These are phyloP conservation scores for Aspergillus wentii DNA, from an alignment of 495 filamentous ascomycete species.

Conservation along the genomic window DNA sequence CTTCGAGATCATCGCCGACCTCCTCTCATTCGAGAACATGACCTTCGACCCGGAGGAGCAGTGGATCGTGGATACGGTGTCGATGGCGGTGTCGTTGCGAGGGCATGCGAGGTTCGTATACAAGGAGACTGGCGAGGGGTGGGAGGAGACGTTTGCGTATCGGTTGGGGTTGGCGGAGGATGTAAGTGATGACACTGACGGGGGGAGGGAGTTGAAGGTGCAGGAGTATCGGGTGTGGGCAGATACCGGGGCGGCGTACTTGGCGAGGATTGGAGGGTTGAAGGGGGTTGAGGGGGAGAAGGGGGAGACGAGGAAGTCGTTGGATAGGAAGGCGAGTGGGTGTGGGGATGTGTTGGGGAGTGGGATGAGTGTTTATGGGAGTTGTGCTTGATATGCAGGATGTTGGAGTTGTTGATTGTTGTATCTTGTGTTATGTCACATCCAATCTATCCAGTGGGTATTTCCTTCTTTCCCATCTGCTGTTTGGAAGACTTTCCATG, in stretches of 20 bases:
- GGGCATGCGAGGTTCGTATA: slow-evolving; percentile 48
- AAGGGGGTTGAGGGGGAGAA: slow-evolving; percentile 7
- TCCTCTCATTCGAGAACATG: slow-evolving; percentile 44
- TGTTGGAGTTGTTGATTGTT: no score
- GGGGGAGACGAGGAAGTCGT: not conserved
- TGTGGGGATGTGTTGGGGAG: slow-evolving; percentile 15
- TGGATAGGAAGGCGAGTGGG: slow-evolving; percentile 2
- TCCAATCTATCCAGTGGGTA: slow-evolving; percentile 50
- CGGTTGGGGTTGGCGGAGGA: slow-evolving; percentile 42
- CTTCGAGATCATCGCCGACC: slow-evolving; percentile 36
- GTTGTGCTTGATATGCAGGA: no score
- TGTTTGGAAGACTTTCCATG: slow-evolving; percentile 49
- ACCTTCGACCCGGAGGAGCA: slow-evolving; percentile 38
- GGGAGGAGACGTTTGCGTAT: slow-evolving; percentile 58
- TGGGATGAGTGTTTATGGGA: slow-evolving; percentile 18
- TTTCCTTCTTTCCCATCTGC: slow-evolving; percentile 43
- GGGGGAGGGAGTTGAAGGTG: slow-evolving; percentile 29
- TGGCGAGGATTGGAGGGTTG: slow-evolving; percentile 47
- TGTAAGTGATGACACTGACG: slow-evolving; percentile 6
- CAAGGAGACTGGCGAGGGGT: slow-evolving; percentile 44
- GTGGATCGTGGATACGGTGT: slow-evolving; percentile 46
- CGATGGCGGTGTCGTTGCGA: slow-evolving; percentile 39
- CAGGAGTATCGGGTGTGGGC: slow-evolving; percentile 57
- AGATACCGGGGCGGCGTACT: slow-evolving; percentile 59
- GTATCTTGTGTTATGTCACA: no score